These are phyloP conservation scores for Naganishia sp. DNA, from an alignment of 1,284 basidiomycete genomes.

Conservation along the genomic window DNA sequence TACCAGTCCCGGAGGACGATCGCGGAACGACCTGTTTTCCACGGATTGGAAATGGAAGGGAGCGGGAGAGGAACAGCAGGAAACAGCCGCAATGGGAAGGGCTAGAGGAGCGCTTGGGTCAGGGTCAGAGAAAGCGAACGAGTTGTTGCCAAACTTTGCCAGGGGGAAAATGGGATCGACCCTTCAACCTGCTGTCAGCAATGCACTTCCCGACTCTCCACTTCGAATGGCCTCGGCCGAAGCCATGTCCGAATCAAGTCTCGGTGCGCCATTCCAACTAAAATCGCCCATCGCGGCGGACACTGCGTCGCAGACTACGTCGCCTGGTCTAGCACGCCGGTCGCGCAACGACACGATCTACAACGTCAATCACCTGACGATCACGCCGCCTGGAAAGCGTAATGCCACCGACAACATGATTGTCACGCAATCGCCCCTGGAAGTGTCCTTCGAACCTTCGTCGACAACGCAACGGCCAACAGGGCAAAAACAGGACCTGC, in stretches of 20 bases:
- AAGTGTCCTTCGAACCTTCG: background rate
- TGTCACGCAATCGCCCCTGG: background rate
- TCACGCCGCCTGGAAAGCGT: slow-evolving; percentile 1
- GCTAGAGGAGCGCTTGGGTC: background rate
- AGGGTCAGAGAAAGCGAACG: too few relatives aligned
- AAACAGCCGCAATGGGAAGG: background rate
- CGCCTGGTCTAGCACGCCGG: background rate
- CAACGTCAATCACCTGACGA: slow-evolving; percentile 9
- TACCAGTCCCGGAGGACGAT: background rate
- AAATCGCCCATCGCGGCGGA: background rate
- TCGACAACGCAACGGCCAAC: background rate
- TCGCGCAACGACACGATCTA: slow-evolving; percentile 20
- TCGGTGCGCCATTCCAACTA: slow-evolving; percentile 15
- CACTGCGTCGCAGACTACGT: background rate
- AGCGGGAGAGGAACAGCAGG: background rate
- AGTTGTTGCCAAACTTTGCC: too few relatives aligned
- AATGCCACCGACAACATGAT: background rate
- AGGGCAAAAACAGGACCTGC: background rate
- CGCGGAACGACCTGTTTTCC: slow-evolving; percentile 27
- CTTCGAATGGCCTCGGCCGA: too few relatives aligned
- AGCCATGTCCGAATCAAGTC: background rate
- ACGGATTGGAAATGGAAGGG: slow-evolving; percentile 32
- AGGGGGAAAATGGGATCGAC: too few relatives aligned
- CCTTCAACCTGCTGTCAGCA: background rate
- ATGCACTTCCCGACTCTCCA: too few relatives aligned